Base-by-base conservation (phyloP, 108 stramenopile genomes). In the Skeletonema tropicum region DNA sequence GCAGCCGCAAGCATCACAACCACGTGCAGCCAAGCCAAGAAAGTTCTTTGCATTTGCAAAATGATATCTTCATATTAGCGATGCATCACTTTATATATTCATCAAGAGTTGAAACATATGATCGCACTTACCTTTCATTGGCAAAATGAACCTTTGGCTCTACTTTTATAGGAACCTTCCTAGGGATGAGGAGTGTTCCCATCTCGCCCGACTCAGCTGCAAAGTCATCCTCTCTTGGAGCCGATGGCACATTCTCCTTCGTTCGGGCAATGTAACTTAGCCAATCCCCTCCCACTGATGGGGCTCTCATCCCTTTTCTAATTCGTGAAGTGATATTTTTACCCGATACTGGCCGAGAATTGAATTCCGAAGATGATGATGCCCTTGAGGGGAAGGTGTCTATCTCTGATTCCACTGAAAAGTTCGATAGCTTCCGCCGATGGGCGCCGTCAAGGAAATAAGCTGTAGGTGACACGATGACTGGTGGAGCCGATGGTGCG, bases 41-140 rank as follows among this genome's bases (percentile, higher is more conserved):
- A 88, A 5, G 92, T 92, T 14, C 93, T 80, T 61, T 94, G 89
- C 11, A 70, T 91, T 89, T 25, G 90, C 91, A 58, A 86, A 65
- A 49, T 80, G 41, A 45, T 29, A 29, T 29, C 26, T 80, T 38
- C 10, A 39, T 10, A 39, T 39, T 39, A 39, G 38, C 10, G 38
- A 11, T 11, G 38, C 38, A 39, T 39, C 10, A 39, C 38, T 39
- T 2, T 39, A 2, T 2, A 39, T 12, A 39, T 0, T 39, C 38
- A 39, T 2, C 38, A 39, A 12, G 10, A 39, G 11, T 11, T 12
- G 1, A 39, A 2, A n/a, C n/a, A 35, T 8, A 39, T 12, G 11
- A 39, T 35, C 3, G 11, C 38, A 39, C 38, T 39, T 39, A 39
- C 38, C 38, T 39, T 61, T 94, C 93, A 70, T 91, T 91, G 17